phyloP scores from a whole-genome alignment of 169 alveolate genomes.

The Plasmodium gaboni region DNA sequence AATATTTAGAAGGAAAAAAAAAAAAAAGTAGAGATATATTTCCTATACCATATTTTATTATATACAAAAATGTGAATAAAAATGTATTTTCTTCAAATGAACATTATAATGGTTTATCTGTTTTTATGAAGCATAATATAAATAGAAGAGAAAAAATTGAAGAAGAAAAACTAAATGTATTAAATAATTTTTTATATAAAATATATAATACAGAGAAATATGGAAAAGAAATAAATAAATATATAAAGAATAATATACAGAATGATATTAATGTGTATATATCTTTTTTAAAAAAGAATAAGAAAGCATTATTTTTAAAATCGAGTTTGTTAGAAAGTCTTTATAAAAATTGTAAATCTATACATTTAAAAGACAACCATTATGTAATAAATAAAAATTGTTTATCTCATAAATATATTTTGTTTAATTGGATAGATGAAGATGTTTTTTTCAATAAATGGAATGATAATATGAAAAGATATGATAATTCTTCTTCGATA shows the following conservation, averaged over 20 bases:
- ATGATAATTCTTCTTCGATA: neutral
- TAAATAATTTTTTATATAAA: neutral
- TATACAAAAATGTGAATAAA: slow-evolving; percentile 19
- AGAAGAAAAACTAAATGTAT: neutral
- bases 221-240: neutral
- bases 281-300: neutral
- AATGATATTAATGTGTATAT: neutral
- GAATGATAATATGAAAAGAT: neutral
- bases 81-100: slow-evolving; percentile 37
- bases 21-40: neutral
- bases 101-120: slow-evolving; percentile 49
- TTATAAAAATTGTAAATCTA: neutral
- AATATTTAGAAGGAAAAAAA: neutral
- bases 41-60: slow-evolving; percentile 6
- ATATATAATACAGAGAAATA: neutral
- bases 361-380: neutral
- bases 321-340: neutral
- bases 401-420: slow-evolving; percentile 37
- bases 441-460: neutral
- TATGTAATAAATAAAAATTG: slow-evolving; percentile 12
- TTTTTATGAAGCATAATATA: slow-evolving; percentile 14
- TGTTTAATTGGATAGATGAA: slow-evolving; percentile 25
- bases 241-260: neutral
- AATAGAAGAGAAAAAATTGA: slow-evolving; percentile 4
- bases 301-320: neutral